Percentiles rank a stretch among this genome's conserved stretches.
phyloP scores from a whole-genome alignment of 176 grass and related monocot species.

The Rhynchospora tenuis region DNA sequence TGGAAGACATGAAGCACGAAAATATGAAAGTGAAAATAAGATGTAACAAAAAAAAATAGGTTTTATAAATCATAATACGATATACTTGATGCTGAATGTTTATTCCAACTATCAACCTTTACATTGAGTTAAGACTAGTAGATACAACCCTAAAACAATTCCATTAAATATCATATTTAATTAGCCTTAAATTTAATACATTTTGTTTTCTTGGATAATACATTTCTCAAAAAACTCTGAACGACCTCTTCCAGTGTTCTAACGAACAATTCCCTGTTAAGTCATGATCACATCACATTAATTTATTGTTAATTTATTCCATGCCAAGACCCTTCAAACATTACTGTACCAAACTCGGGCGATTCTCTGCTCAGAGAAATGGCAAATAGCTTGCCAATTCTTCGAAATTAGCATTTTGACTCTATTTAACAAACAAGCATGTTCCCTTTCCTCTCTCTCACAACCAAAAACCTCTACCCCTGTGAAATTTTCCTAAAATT shows the following conservation, averaged over 20 bases:
- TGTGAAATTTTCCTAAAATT: neutral
- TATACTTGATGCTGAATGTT: neutral
- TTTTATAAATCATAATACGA: neutral
- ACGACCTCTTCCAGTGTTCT: neutral
- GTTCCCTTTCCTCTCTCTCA: neutral
- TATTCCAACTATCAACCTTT: neutral
- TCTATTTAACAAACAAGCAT: neutral
- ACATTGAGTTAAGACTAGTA: no score
- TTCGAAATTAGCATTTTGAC: neutral
- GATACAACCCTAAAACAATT: no score
- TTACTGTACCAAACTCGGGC: neutral
- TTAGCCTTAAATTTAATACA: neutral
- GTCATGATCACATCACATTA: neutral
- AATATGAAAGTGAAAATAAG: neutral
- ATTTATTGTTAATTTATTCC: neutral
- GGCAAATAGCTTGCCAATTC: neutral
- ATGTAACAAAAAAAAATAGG: neutral
- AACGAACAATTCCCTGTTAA: neutral
- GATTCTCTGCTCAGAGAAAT: neutral
- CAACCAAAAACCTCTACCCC: neutral
- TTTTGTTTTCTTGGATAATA: no score
- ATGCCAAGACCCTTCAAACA: neutral
- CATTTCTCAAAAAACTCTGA: neutral
- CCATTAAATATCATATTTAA: no score
- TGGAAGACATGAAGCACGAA: neutral